Base-by-base conservation (phyloP, 176 grass and related monocot genomes). In the Eleusine indica region DNA sequence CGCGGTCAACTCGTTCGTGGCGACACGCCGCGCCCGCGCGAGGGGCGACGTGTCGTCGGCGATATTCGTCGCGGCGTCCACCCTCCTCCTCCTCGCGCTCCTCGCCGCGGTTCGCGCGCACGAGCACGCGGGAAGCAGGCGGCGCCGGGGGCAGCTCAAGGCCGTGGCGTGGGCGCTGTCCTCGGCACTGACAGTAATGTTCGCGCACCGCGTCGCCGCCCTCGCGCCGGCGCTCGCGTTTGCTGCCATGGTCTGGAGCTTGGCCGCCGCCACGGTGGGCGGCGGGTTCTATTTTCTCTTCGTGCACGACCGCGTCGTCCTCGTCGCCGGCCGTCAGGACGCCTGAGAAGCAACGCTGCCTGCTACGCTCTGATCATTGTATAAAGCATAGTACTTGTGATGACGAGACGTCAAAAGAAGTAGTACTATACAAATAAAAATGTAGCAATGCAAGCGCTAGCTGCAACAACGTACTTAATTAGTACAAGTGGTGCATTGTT, bases 221-320 rank as follows among this genome's bases (percentile, higher is more conserved):
- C 30, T 87, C 18, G 25, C 81, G 47, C 76, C 80, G 61, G 25
- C 10, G 0, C 11, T 65, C 0, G 3, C 46, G 9, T 8, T 85
- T 15, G 81, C 80, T 19, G 48, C 41, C 44, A 21, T 84, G 5
- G 48, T 77, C 8, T 93, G 91, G 88, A 21, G 29, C n/a, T 82
- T 85, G 91, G 84, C 87, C 2, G 81, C 35, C 7, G 21, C 16
- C 39, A 85, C 87, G 9, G 49, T 79, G 21, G 62, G 49, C n/a
- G 86, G 74, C 0, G 90, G 86, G 1, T 89, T 86, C 73, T 82
- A 70, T 62, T 79, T 58, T 10, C 57, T 93, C 48, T 93, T 93
- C n/a, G 18, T 87, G 39, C 71, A 62, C 21, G 56, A 73, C 4
- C 56, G 56, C 19, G 56, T n/a, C 58, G 8, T 28, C 58, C 58